Evolutionary conservation across 2,329 filamentous ascomycete species (phyloP), one percentile per base, ranked within the genome.

Genomic region (Magnaporthiopsis poae): DNA sequence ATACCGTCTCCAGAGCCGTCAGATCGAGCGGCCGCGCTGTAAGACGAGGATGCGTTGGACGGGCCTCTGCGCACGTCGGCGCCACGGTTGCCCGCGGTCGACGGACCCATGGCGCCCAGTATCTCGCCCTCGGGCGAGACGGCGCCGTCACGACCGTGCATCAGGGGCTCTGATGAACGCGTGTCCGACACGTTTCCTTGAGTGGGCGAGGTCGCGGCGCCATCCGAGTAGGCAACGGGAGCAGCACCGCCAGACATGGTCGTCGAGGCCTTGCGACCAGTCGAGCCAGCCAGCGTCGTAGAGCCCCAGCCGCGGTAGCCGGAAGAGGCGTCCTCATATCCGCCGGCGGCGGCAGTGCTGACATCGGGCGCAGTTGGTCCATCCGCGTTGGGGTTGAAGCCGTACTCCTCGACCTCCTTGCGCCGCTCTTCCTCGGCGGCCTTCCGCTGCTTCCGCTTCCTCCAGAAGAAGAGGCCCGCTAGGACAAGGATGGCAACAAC

Each of bases 371-470:
- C 82, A 0, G 90, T 92, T 0, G 93, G 92, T 12, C 39, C 63
- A 74, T 97, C 93, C 68, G 92, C 89, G 78, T 98, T 98, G n/a
- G 95, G 95, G 76, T 98, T 98, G 81, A 93, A 98, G 39, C 90
- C 89, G 75, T 98, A 98, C 75, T 98, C 95, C 76, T 98, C 94
- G 13, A 97, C 92, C 78, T 99, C 95, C 80, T 97, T 97, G 69
- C 93, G 87, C 64, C 95, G 87, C 72, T 93, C 87, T 75, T 97
- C 95, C 74, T 95, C 92, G 18, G 89, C 90, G 69, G 87, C 86
- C 81, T 92, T 95, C 70, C 88, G 87, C 73, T 90, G 88, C 80
- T 96, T 96, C 69, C 92, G 89, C 80, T 88, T 92, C 75, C 91
- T 88, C 92, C 92, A 99, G 74, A 94, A 86, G 76, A 90, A 92